phyloP scores from a whole-genome alignment of 2,329 filamentous ascomycete species.

The Calonectria hawksworthii region DNA sequence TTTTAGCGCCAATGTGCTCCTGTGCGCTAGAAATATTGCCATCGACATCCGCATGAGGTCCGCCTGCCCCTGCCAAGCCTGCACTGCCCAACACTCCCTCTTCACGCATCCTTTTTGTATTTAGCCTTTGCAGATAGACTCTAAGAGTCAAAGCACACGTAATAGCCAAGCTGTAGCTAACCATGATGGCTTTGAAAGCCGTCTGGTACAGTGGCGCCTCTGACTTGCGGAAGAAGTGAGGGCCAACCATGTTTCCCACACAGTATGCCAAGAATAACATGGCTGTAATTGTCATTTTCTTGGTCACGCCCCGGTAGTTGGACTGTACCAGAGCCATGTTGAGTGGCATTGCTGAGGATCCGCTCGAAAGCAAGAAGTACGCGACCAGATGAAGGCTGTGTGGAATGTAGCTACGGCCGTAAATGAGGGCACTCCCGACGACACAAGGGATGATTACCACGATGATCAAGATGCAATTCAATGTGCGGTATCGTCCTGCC shows the following conservation, averaged over 20 bases:
- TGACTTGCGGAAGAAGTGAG: conserved; percentile 65
- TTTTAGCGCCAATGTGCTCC: conserved; percentile 51
- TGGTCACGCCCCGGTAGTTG: conserved; percentile 70
- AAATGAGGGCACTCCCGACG: conserved; percentile 67
- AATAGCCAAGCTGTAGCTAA: conserved; percentile 68
- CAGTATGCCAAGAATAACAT: conserved; percentile 70
- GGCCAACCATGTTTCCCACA: conserved; percentile 68
- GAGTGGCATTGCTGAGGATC: conserved; percentile 67
- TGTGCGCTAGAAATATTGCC: conserved; percentile 39
- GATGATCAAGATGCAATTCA: conserved; percentile 66
- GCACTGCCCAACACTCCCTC: conserved; percentile 63
- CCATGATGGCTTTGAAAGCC: conserved; percentile 68
- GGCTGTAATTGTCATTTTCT: conserved; percentile 72
- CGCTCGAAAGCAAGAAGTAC: conserved; percentile 69
- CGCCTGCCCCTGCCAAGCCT: conserved; percentile 52
- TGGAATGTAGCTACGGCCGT: conserved; percentile 56
- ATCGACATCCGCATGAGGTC: conserved; percentile 43
- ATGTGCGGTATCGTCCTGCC: conserved; percentile 64
- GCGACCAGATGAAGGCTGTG: conserved; percentile 66
- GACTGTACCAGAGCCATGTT: conserved; percentile 68
- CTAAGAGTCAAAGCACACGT: conserved; percentile 59
- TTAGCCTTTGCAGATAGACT: conserved; percentile 62
- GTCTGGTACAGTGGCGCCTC: conserved; percentile 67
- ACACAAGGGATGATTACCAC: conserved; percentile 65
- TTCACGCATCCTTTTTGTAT: conserved; percentile 55